These are phyloP conservation scores for Astragalus glycyphyllos DNA, from an alignment of 306 rosid species.

Conservation along the genomic window DNA sequence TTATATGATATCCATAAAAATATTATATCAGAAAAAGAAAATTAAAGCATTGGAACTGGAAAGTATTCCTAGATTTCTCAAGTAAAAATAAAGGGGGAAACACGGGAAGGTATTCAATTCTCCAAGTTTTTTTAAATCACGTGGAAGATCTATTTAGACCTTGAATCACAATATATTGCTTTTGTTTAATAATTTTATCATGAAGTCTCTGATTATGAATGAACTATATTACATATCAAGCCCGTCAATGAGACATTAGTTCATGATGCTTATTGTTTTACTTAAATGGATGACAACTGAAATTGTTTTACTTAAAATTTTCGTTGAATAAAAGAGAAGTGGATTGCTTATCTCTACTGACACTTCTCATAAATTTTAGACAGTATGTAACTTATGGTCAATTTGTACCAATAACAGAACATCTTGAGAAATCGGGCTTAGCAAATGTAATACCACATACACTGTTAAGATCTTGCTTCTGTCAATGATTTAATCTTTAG, in stretches of 20 bases:
- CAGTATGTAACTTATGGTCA: not conserved
- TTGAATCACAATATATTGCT: not conserved
- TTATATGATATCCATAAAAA: too few species aligned
- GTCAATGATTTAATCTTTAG: slow-evolving; percentile 1
- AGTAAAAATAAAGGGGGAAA: too few species aligned
- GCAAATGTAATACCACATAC: slow-evolving; percentile 30
- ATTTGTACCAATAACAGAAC: not conserved
- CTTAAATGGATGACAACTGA: slow-evolving; percentile 19
- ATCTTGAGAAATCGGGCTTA: not conserved
- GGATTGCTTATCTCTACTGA: slow-evolving; percentile 22
- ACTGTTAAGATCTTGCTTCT: not conserved
- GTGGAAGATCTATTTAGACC: too few species aligned
- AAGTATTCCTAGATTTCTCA: too few species aligned
- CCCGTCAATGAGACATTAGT: not conserved
- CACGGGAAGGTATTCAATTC: too few species aligned
- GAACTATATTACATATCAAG: slow-evolving; percentile 27
- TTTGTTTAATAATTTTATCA: slow-evolving; percentile 15
- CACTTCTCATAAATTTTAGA: slow-evolving; percentile 12
- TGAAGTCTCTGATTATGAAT: slow-evolving; percentile 9
- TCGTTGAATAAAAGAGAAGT: slow-evolving; percentile 7
- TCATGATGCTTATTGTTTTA: slow-evolving; percentile 21
- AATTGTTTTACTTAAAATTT: slow-evolving; percentile 20
- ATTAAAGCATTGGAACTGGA: too few species aligned
- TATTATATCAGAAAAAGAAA: too few species aligned
- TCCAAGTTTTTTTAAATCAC: too few species aligned